These are phyloP conservation scores for Sedum album DNA, from an alignment of 164 flowering plant species.

Conservation along the genomic window DNA sequence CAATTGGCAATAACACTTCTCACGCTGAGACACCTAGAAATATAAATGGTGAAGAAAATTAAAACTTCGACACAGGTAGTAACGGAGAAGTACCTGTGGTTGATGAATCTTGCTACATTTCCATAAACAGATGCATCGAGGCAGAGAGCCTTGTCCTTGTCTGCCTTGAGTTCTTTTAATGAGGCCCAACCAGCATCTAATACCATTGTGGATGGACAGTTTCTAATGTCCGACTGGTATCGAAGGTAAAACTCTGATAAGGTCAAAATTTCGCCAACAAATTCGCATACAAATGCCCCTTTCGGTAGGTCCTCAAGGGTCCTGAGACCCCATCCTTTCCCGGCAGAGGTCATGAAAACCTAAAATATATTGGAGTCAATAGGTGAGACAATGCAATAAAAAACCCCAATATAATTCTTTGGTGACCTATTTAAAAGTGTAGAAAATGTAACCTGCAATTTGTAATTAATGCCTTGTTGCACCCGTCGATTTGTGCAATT, in stretches of 20 bases:
- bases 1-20: not conserved
- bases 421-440: not conserved
- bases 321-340: slow-evolving; percentile 92
- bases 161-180: slow-evolving; percentile 44
- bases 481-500: slow-evolving; percentile 89
- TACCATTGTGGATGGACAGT: slow-evolving; percentile 40
- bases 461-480: slow-evolving; percentile 69
- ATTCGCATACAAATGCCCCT: slow-evolving; percentile 93
- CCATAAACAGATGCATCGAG: slow-evolving; percentile 72
- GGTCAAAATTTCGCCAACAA: slow-evolving; percentile 84
- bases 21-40: not conserved
- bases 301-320: slow-evolving; percentile 73
- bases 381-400: not conserved
- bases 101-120: slow-evolving; percentile 81
- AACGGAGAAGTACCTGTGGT: slow-evolving; percentile 45
- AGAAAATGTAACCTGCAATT: slow-evolving; percentile 53
- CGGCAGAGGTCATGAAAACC: slow-evolving; percentile 71
- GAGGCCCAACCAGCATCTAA: slow-evolving; percentile 83
- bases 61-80: not conserved
- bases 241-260: slow-evolving; percentile 44
- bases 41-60: not conserved
- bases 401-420: not conserved
- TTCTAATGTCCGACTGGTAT: slow-evolving; percentile 18
- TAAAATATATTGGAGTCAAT: slow-evolving; percentile 15
- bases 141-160: slow-evolving; percentile 68